Percentiles rank a stretch among this genome's conserved stretches.
Evolutionary conservation across 148 eudicot genomes (phyloP).

Genomic region (Linanthus parryae): DNA sequence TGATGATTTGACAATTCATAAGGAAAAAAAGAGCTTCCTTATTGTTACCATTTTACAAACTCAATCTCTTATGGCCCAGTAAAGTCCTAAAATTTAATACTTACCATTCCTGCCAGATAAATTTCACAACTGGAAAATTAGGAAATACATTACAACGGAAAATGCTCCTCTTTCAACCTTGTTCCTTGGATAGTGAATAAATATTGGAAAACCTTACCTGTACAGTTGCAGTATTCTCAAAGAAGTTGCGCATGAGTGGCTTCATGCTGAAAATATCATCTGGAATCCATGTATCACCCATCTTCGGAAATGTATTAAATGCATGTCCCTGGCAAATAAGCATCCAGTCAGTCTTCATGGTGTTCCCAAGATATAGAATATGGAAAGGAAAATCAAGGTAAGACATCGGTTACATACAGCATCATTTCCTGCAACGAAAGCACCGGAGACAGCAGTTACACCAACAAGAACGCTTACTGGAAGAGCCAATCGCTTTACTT

Average conservation of each 20-base stretch:
- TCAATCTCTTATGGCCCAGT: too few species aligned
- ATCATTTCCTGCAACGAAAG: conserved; percentile 99
- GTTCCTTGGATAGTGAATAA: too few species aligned
- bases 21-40: too few species aligned
- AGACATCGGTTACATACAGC: conserved; percentile 50
- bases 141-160: too few species aligned
- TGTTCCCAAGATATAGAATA: neutral
- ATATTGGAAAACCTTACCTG: conserved; percentile 49
- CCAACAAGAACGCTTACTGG: conserved; percentile 91
- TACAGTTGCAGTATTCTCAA: conserved; percentile 91
- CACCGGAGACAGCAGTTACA: conserved; percentile 86
- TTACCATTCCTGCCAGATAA: neutral
- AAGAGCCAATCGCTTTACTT: conserved; percentile 75
- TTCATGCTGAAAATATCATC: conserved; percentile 79
- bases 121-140: neutral
- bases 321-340: conserved; percentile 69
- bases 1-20: too few species aligned
- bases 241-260: conserved; percentile 85
- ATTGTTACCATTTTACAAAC: too few species aligned
- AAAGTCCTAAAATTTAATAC: neutral
- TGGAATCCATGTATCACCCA: conserved; percentile 99
- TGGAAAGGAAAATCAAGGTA: neutral
- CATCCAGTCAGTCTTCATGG: neutral
- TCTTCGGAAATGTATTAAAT: conserved; percentile 90
- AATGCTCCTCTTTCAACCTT: too few species aligned